A percentile compares a stretch with the other conserved stretches of the same genome.
Evolutionary conservation across 768 basidiomycete species (phyloP).

Genomic region (Leucosporidium creatinivorum): DNA sequence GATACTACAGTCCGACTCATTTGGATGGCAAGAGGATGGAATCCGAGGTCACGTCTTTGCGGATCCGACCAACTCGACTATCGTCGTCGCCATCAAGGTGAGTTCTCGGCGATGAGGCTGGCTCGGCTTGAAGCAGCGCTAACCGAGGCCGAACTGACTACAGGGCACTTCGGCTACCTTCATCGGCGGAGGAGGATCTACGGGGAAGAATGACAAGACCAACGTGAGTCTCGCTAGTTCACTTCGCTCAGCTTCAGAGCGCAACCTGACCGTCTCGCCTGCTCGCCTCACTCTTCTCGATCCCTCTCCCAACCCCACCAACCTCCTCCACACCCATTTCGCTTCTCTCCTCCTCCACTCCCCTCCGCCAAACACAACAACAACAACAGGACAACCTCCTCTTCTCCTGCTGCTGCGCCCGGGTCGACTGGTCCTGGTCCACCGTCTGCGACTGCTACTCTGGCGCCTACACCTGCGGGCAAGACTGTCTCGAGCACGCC

Average conservation of each 20-base stretch:
- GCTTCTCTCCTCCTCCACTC: neutral
- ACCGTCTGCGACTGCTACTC: slow-evolving; percentile 83
- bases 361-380: too few relatives aligned
- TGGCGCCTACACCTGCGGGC: slow-evolving; percentile 57
- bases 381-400: slow-evolving; percentile 65
- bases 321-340: neutral
- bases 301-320: too few relatives aligned
- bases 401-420: slow-evolving; percentile 90
- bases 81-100: slow-evolving; percentile 72
- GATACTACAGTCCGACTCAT: slow-evolving; percentile 59
- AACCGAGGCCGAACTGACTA: too few relatives aligned
- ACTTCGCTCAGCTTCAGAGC: neutral
- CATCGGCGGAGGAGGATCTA: slow-evolving; percentile 47
- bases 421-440: slow-evolving; percentile 89
- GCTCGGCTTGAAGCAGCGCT: too few relatives aligned
- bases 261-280: too few relatives aligned
- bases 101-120: too few relatives aligned
- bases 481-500: slow-evolving; percentile 69
- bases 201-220: slow-evolving; percentile 76
- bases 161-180: slow-evolving; percentile 64
- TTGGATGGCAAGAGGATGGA: slow-evolving; percentile 91
- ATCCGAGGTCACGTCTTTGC: slow-evolving; percentile 87
- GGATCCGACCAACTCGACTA: slow-evolving; percentile 71
- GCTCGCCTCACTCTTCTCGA: too few relatives aligned
- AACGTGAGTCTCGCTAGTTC: slow-evolving; percentile 47